Conservation (phyloP, 345 rosid genomes). For the Citrus glauca region DNA sequence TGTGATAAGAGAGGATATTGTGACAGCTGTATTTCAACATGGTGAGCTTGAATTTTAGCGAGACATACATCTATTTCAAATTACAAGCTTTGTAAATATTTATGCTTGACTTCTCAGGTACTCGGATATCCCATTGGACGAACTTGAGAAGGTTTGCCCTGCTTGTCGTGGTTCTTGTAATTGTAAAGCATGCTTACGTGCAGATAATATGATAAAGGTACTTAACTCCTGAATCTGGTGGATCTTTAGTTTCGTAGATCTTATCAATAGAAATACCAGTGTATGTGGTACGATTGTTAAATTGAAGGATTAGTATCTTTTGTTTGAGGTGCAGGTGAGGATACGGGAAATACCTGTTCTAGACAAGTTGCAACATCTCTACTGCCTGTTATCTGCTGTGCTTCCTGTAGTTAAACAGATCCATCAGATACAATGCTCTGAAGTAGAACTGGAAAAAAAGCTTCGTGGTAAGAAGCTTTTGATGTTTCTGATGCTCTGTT, state of each 20-base stretch:
- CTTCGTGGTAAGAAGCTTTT: slow-evolving; percentile 58
- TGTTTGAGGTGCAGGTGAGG: slow-evolving; percentile 50
- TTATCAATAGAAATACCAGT: neutral
- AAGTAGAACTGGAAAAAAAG: slow-evolving; percentile 80
- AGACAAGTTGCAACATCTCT: slow-evolving; percentile 80
- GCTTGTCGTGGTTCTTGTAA: slow-evolving; percentile 89
- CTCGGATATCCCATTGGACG: slow-evolving; percentile 59
- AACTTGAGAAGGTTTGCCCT: slow-evolving; percentile 86
- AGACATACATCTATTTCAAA: neutral
- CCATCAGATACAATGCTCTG: slow-evolving; percentile 77
- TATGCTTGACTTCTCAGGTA: slow-evolving; percentile 46
- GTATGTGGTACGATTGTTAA: neutral
- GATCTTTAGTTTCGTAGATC: slow-evolving; percentile 3
- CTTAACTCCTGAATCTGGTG: slow-evolving; percentile 3
- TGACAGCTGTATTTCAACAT: slow-evolving; percentile 58
- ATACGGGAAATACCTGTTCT: slow-evolving; percentile 75
- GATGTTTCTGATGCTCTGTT: neutral
- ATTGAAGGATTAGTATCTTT: slow-evolving; percentile 12
- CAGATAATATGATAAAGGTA: slow-evolving; percentile 87
- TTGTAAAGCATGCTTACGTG: slow-evolving; percentile 84
- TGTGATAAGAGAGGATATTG: slow-evolving; percentile 93
- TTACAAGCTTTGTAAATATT: slow-evolving; percentile 9
- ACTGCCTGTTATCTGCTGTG: slow-evolving; percentile 74
- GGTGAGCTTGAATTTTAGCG: slow-evolving; percentile 46
- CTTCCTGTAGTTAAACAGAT: slow-evolving; percentile 88